Base-by-base conservation (phyloP, 805 yeast species). In the Candida suzukii region DNA sequence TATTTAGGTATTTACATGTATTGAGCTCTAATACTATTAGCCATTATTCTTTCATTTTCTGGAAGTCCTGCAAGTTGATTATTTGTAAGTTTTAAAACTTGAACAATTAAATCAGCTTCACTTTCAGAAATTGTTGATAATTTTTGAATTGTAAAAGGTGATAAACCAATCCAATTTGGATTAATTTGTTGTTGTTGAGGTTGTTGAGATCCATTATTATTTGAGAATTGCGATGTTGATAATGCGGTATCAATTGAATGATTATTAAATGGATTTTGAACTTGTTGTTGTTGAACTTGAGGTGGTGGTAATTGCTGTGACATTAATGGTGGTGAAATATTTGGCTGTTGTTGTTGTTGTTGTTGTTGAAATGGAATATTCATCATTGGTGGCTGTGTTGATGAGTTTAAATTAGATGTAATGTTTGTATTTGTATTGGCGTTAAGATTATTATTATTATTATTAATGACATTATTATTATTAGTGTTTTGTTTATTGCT, bases 91-190 rank as follows among this genome's bases (percentile, higher is more conserved):
- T 70, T 61, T 45, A 76, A 62, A 12, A 76, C 78, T 55, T 75
- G 80, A 17, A 73, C 75, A 34, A 76, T 67, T 49, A 74, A 61
- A 41, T 68, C 67, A 22, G 83, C 83, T 57, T 81, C 84, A 37
- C 74, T 73, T 28, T 70, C 72, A 10, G 79, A 73, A 46, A 82
- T 59, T 22, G 64, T 61, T 18, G 70, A 58, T 32, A 81, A 62
- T 56, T 77, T 80, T 18, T 63, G 62, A 43, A 69, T 71, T 3
- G 82, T 69, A 40, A 61, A 61, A 35, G 65, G 66, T 33, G 80
- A 73, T 28, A 78, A 58, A 22, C 66, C 61, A 10, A 73, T 57
- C 79, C 79, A 75, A 45, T 65, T 65, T 10, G 71, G 66, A 38
- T 58, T 60, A 3, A 27, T 25, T n/a, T 16, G 13, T 24, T 36